Conservation (phyloP, 352 stramenopile species). For the Phytopythium litorale region DNA sequence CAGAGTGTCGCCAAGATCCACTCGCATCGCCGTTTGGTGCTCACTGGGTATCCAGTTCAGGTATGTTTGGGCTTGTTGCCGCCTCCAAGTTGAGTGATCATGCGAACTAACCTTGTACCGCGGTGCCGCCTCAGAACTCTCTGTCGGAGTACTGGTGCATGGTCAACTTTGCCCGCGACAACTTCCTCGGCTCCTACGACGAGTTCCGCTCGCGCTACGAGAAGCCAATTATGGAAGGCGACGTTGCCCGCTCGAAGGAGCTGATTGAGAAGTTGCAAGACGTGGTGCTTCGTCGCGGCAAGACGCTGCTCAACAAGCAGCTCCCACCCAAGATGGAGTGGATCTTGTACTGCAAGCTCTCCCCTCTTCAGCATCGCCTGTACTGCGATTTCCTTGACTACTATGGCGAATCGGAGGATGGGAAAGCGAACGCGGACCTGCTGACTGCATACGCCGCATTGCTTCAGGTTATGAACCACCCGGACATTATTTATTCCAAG, state of each 20-base stretch:
- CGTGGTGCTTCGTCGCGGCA: slow-evolving; percentile 72
- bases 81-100: not conserved
- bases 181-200: slow-evolving; percentile 71
- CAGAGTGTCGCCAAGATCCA: slow-evolving; percentile 75
- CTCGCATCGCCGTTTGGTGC: slow-evolving; percentile 78
- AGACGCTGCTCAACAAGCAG: slow-evolving; percentile 58
- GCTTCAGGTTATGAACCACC: slow-evolving; percentile 87
- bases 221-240: slow-evolving; percentile 75
- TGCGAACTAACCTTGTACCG: not conserved
- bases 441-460: slow-evolving; percentile 75
- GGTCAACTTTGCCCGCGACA: slow-evolving; percentile 83
- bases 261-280: slow-evolving; percentile 59
- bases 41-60: slow-evolving; percentile 94
- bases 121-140: slow-evolving; percentile 82
- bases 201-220: slow-evolving; percentile 77
- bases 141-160: slow-evolving; percentile 91
- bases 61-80: slow-evolving; percentile 5
- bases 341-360: slow-evolving; percentile 86
- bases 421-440: slow-evolving; percentile 49
- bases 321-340: slow-evolving; percentile 83
- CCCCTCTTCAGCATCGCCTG: slow-evolving; percentile 66
- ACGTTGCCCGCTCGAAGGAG: slow-evolving; percentile 50
- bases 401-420: slow-evolving; percentile 30
- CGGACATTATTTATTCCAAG: slow-evolving; percentile 81
- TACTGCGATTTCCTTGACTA: slow-evolving; percentile 77